These are phyloP conservation scores for Mycena indigotica DNA, from an alignment of 768 basidiomycete genomes.

Conservation along the genomic window DNA sequence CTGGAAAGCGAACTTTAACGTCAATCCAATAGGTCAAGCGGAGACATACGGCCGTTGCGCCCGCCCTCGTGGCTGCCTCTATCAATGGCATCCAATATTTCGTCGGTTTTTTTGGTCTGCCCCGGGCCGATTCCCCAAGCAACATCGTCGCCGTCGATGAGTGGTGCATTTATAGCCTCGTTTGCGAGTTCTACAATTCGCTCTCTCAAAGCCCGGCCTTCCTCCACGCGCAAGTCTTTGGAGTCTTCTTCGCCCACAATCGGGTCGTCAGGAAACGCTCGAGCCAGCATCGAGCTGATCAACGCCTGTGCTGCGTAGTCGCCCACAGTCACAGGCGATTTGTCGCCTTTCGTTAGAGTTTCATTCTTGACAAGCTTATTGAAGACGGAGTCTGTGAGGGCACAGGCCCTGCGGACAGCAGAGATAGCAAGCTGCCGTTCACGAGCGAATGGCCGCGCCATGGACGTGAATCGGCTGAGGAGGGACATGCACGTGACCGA, in stretches of 20 bases:
- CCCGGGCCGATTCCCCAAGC: slow-evolving; percentile 77
- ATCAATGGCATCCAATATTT: slow-evolving; percentile 87
- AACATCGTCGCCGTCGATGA: slow-evolving; percentile 56
- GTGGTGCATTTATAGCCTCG: slow-evolving; percentile 64
- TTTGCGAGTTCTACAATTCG: slow-evolving; percentile 84
- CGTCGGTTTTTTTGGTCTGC: slow-evolving; percentile 48
- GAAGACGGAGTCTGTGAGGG: slow-evolving; percentile 84
- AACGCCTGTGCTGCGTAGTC: slow-evolving; percentile 95
- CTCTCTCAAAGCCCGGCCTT: slow-evolving; percentile 47
- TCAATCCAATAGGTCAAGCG: not conserved
- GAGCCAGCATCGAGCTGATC: slow-evolving; percentile 75
- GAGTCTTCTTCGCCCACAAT: slow-evolving; percentile 98
- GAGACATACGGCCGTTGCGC: slow-evolving; percentile 55
- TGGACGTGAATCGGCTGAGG: slow-evolving; percentile 2
- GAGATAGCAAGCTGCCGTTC: slow-evolving; percentile 85
- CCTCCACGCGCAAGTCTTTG: slow-evolving; percentile 62
- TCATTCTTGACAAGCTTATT: slow-evolving; percentile 82
- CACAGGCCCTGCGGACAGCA: slow-evolving; percentile 86
- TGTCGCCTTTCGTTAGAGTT: slow-evolving; percentile 88
- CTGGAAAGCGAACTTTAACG: slow-evolving; percentile 36
- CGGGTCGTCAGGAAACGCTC: slow-evolving; percentile 80
- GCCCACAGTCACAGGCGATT: slow-evolving; percentile 91
- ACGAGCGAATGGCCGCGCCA: slow-evolving; percentile 44
- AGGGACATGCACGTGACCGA: slow-evolving; percentile 5
- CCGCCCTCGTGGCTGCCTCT: slow-evolving; percentile 78